Evolutionary conservation across 2,329 filamentous ascomycete species (phyloP), one percentile per base, ranked within the genome.

Genomic region (Aaosphaeria arxii): DNA sequence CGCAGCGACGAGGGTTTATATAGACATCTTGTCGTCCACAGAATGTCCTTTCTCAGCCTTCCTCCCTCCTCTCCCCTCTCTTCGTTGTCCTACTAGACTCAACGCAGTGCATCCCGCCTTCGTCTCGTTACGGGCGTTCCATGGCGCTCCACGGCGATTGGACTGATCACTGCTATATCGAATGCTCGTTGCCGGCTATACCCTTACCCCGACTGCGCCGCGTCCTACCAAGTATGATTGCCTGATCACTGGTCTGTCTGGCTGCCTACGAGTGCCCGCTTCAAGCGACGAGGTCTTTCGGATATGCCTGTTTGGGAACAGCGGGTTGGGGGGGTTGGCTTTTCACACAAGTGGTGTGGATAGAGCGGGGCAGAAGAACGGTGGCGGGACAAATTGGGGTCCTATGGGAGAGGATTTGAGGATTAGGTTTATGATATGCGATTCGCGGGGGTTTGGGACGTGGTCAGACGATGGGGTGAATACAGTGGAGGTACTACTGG

Each of bases 1-100:
- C 45, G n/a, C 40, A 40, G 11, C 28, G n/a, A 24, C 6, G 30
- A 30, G 29, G 29, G n/a, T 42, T 46, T 46, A 47, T 47, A 47
- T 47, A 36, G 7, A 47, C 41, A 43, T 29, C 30, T 43, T 17
- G 7, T 11, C 41, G 7, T 11, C 30, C 7, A 7, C 41, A 7
- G 24, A 30, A 17, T 29, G 11, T 24, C 30, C 24, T 9, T 7
- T 29, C 9, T 11, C 24, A 43, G 24, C 31, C 41, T 11, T 11
- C 24, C 9, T 11, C 41, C 9, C 39, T 40, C 9, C 24, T 17
- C 24, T 7, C 39, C 11, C 9, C 39, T 40, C 39, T 28, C 7
- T 11, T 28, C 24, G 24, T 9, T 40, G 39, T 11, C 39, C 9
- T 40, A 40, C 17, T 40, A 9, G 39, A 40, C 17, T 28, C 39